Conservation (phyloP, 2,329 filamentous ascomycete species). For the Ilyonectria robusta region DNA sequence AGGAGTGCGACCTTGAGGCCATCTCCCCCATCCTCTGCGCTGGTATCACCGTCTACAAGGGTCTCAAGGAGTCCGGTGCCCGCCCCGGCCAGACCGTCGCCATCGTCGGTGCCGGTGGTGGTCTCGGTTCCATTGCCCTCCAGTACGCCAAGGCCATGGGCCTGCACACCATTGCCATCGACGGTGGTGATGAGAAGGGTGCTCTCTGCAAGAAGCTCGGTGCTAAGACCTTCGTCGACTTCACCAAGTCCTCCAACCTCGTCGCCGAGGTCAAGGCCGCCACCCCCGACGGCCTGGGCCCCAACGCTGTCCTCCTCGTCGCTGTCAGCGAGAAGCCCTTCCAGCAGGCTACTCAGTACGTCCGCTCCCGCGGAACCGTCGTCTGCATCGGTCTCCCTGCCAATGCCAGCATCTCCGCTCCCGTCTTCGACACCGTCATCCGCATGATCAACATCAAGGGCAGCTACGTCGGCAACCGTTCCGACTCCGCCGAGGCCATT, state of each 20-base stretch:
- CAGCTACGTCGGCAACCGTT: constrained; percentile 93
- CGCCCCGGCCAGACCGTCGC: constrained; percentile 83
- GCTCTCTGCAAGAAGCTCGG: constrained; percentile 79
- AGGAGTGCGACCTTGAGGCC: constrained; percentile 81
- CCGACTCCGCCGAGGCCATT: constrained; percentile 88
- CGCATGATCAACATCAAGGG: constrained; percentile 94
- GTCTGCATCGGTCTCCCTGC: constrained; percentile 92
- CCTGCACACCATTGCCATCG: constrained; percentile 83
- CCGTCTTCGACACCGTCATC: constrained; percentile 91
- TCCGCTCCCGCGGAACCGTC: constrained; percentile 85
- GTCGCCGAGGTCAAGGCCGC: constrained; percentile 87
- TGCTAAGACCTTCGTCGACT: constrained; percentile 84
- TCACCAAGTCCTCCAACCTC: constrained; percentile 80
- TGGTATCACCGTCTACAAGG: constrained; percentile 91
- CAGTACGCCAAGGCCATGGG: constrained; percentile 97
- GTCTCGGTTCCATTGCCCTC: constrained; percentile 82
- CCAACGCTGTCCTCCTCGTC: constrained; percentile 88
- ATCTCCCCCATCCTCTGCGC: constrained; percentile 87
- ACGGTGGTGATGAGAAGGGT: constrained; percentile 86
- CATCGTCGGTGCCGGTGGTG: constrained; percentile 89
- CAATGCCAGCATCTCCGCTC: constrained; percentile 82
- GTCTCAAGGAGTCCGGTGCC: constrained; percentile 86
- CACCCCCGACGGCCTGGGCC: constrained; percentile 85
- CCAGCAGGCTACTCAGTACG: constrained; percentile 92
- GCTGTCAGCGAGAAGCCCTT: constrained; percentile 93